Base-by-base conservation (phyloP, 129 eudicot species). In the Gnaphalium uliginosum region DNA sequence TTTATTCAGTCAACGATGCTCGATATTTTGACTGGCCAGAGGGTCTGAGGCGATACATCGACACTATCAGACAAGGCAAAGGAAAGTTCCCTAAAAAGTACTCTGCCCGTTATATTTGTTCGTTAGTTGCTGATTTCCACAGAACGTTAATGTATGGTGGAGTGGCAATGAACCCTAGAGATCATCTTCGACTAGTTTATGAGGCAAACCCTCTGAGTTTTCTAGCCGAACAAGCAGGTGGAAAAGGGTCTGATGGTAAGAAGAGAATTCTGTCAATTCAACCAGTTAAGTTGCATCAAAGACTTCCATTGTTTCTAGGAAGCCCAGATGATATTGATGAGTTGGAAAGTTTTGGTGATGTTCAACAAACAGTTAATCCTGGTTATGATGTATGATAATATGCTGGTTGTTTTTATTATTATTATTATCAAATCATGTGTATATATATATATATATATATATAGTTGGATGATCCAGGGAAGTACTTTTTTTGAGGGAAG, bases 1-100 rank as follows among this genome's bases (percentile, higher is more conserved):
- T 95, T 18, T 95, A 95, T 82, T 95, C 99, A 5, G 99, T 95
- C 15, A 95, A 95, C 39, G 99, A 95, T 79, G 99, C 99, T 2
- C 89, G 99, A 17, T 95, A 95, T 80, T 95, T 95, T 66, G 99
- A 91, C 85, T 95, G 97, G 99, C 96, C 99, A 2, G 97, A 95
- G 76, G 99, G 99, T 29, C 83, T 95, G 39, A 85, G 94, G 76
- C 82, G 43, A 66, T 95, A 95, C 46, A 95, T 91, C 22, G 97
- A 95, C 81, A 95, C 97, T 7, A 86, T 91, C 26, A 87, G 99
- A 77, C 97, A 95, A 87, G 97, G 99, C 43, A 95, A 95, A 73
- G 99, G 99, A 50, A 69, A 81, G 77, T 71, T 81, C 80, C 97
- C 97, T 14, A 95, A 89, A 74, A 95, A 91, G 82, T 95, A 95